A percentile compares a stretch with the other conserved stretches of the same genome.
phyloP scores from a whole-genome alignment of 352 stramenopile genomes.

The Globisporangium lucens region DNA sequence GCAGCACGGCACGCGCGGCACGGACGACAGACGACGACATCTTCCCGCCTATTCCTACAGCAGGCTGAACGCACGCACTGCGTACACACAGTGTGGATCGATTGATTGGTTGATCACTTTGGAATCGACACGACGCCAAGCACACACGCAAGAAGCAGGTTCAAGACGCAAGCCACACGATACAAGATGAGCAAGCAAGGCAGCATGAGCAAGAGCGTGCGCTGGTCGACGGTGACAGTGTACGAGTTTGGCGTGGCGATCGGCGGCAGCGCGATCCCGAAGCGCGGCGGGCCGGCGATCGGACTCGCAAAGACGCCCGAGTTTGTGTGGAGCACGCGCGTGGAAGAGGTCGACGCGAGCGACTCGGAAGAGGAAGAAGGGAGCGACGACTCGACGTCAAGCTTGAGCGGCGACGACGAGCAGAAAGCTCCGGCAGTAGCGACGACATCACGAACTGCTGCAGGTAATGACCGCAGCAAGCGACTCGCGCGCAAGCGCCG shows the following conservation, averaged over 20 bases:
- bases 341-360: constrained; percentile 30
- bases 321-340: constrained; percentile 42
- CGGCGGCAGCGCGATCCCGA: constrained; percentile 47
- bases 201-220: constrained; percentile 35
- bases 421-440: not conserved
- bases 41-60: not conserved
- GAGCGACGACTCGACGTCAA: not conserved
- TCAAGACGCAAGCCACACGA: not conserved
- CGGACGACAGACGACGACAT: not conserved
- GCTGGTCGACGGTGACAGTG: constrained; percentile 58
- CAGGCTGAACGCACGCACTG: not conserved
- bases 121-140: not conserved
- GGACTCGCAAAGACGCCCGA: constrained; percentile 39
- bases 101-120: constrained; percentile 6
- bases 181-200: not conserved
- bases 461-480: constrained; percentile 6
- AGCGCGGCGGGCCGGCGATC: constrained; percentile 45
- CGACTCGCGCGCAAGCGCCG: constrained; percentile 14
- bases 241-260: constrained; percentile 63
- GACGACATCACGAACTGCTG: not conserved
- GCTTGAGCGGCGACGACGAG: not conserved
- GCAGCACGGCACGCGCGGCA: not conserved
- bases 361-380: constrained; percentile 17
- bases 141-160: not conserved
- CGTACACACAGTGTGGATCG: not conserved